Percentiles rank a stretch among this genome's conserved stretches.
Conservation (phyloP, 1,284 basidiomycete genomes). For the Ceratobasidium theobromae region DNA sequence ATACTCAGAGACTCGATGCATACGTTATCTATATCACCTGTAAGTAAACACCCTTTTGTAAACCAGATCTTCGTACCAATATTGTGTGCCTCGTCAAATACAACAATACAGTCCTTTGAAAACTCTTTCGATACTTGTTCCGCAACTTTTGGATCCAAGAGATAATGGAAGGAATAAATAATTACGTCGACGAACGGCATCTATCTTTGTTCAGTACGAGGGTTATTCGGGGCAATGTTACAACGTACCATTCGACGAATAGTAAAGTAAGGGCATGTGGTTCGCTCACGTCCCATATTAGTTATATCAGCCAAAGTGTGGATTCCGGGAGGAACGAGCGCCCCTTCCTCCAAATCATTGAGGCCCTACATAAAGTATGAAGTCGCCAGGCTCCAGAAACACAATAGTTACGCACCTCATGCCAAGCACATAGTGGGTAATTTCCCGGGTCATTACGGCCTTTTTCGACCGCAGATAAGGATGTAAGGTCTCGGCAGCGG, state of each 20-base stretch:
- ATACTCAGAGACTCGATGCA: conserved; percentile 99
- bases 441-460: conserved; percentile 87
- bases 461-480: conserved; percentile 80
- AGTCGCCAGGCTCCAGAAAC: background rate
- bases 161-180: conserved; percentile 99
- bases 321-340: conserved; percentile 83
- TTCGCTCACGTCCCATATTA: conserved; percentile 82
- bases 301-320: conserved; percentile 95
- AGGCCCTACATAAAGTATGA: conserved; percentile 54
- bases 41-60: background rate
- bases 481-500: conserved; percentile 93
- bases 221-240: background rate
- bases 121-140: conserved; percentile 98
- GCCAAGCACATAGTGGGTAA: conserved; percentile 91
- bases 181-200: conserved; percentile 95
- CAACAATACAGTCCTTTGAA: conserved; percentile 97
- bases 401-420: conserved; percentile 68
- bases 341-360: conserved; percentile 79
- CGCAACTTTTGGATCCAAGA: conserved; percentile 98
- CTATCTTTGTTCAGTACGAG: conserved; percentile 47
- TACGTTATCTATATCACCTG: conserved; percentile 75
- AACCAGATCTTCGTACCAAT: conserved; percentile 62
- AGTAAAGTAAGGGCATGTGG: conserved; percentile 94
- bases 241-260: conserved; percentile 87
- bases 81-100: conserved; percentile 99